Evolutionary conservation across 768 basidiomycete genomes (phyloP), one percentile per base, ranked within the genome.

Genomic region (Boletus sp.): DNA sequence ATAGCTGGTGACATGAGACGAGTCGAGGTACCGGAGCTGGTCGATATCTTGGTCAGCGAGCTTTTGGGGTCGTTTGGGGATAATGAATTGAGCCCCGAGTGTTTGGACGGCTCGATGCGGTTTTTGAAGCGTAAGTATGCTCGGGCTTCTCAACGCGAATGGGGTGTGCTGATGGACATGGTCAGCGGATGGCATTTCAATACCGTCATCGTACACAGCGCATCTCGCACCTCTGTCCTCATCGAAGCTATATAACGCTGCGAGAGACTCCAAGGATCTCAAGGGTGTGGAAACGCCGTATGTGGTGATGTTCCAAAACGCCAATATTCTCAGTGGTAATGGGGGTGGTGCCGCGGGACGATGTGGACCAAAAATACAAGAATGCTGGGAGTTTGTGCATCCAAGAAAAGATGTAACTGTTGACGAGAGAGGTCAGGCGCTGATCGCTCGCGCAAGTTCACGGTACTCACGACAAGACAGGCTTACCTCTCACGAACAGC

Each of bases 341-440:
- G 83, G 88, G 45, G 81, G 82, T 30, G 81, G 83, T 41, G 63
- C 77, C 36, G 77, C 79, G 63, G 85, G 83, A 17, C 79, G 83
- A 46, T 94, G 91, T 75, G 94, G 94, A 14, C 79, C 86, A 2
- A 84, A 84, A 61, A 80, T 97, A 36, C 97, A 98, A 71, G 90
- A 94, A 64, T 98, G 96, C 64, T 99, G 97, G 97, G 88, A 90
- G 60, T 99, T 98, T 71, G 92, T 91, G 61, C 97, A 99, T 75
- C 96, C 97, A 2, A 76, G 92, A 57, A 80, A 82, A 52, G 92
- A 96, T 67, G 79, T 86, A 1, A 83, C 90, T 0, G 73, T 93
- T 7, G 86, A 96, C 68, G 73, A 78, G 18, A 78, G 78, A 72
- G 93, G 94, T 90, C 60, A 55, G 76, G 28, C 54, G 20, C 52